These are phyloP conservation scores for Talaromyces sp. DNA, from an alignment of 2,329 filamentous ascomycete genomes.

Conservation along the genomic window DNA sequence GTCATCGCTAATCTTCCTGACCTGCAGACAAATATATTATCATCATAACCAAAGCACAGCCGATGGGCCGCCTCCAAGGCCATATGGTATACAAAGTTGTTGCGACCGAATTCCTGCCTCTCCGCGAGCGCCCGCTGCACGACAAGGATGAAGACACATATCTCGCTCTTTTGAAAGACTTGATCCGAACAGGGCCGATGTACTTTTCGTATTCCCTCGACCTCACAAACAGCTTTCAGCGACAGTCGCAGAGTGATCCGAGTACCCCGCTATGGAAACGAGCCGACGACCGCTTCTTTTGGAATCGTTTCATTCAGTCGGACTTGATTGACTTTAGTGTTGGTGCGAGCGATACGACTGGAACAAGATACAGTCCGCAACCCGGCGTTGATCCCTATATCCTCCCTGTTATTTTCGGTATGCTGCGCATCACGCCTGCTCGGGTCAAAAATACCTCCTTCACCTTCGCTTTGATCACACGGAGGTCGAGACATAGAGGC, in stretches of 20 bases:
- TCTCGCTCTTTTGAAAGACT: constrained; percentile 72
- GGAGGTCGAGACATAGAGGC: constrained; percentile 80
- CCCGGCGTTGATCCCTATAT: constrained; percentile 85
- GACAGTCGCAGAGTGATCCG: constrained; percentile 74
- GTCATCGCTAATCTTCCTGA: constrained; percentile 13
- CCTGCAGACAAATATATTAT: constrained; percentile 85
- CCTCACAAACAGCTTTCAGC: constrained; percentile 93
- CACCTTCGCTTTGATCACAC: constrained; percentile 82
- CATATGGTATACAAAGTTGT: constrained; percentile 95
- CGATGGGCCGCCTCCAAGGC: constrained; percentile 85
- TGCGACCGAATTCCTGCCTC: constrained; percentile 85
- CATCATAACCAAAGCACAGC: constrained; percentile 89
- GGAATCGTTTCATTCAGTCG: constrained; percentile 89
- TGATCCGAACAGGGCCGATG: constrained; percentile 82
- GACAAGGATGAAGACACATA: constrained; percentile 95
- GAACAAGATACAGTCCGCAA: constrained; percentile 55
- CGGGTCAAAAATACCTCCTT: constrained; percentile 79
- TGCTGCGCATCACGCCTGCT: constrained; percentile 86
- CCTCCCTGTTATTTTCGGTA: constrained; percentile 91
- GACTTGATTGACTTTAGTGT: constrained; percentile 87
- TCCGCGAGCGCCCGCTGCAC: constrained; percentile 86
- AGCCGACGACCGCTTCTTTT: constrained; percentile 97
- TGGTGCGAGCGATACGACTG: constrained; percentile 49
- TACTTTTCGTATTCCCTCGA: constrained; percentile 98
- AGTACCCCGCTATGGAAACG: constrained; percentile 80